phyloP scores from a whole-genome alignment of 768 basidiomycete species.

The Phaffia tasmanica region DNA sequence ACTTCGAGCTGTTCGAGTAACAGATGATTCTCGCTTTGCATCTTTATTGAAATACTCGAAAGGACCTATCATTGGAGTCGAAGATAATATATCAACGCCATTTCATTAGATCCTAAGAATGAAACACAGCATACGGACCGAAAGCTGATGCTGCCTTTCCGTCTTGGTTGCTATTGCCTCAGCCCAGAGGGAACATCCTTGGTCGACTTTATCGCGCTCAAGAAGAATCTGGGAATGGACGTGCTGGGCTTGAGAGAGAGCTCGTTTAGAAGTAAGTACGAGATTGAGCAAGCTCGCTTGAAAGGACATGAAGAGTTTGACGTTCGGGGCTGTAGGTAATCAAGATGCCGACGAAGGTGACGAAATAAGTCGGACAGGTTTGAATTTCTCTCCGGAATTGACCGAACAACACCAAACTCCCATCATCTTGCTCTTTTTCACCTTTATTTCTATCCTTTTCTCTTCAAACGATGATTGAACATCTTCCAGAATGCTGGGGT shows the following conservation, averaged over 20 bases:
- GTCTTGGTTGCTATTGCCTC: background rate
- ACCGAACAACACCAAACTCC: too few relatives aligned
- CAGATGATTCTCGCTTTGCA: slow-evolving; percentile 7
- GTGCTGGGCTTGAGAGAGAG: slow-evolving; percentile 6
- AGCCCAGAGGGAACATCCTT: slow-evolving; percentile 4
- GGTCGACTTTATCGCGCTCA: background rate
- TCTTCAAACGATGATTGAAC: background rate
- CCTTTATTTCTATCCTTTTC: background rate
- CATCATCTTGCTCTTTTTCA: background rate
- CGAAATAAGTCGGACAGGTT: too few relatives aligned
- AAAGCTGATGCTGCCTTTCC: background rate
- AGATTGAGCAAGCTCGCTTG: slow-evolving; percentile 1
- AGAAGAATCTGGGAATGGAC: background rate
- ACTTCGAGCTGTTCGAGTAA: slow-evolving; percentile 12
- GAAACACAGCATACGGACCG: background rate
- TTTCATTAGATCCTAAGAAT: too few relatives aligned
- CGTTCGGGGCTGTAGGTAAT: too few relatives aligned
- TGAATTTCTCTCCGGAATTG: too few relatives aligned
- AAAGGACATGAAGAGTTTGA: too few relatives aligned
- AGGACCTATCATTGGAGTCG: background rate
- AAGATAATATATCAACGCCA: background rate
- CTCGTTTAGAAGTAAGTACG: slow-evolving; percentile 7
- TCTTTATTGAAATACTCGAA: background rate
- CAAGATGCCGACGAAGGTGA: too few relatives aligned
- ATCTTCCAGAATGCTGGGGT: slow-evolving; percentile 63